Percentiles rank a stretch among this genome's conserved stretches.
These are phyloP conservation scores for Zygosaccharomyces pseudobailii DNA, from an alignment of 1,139 yeast genomes.

Conservation along the genomic window DNA sequence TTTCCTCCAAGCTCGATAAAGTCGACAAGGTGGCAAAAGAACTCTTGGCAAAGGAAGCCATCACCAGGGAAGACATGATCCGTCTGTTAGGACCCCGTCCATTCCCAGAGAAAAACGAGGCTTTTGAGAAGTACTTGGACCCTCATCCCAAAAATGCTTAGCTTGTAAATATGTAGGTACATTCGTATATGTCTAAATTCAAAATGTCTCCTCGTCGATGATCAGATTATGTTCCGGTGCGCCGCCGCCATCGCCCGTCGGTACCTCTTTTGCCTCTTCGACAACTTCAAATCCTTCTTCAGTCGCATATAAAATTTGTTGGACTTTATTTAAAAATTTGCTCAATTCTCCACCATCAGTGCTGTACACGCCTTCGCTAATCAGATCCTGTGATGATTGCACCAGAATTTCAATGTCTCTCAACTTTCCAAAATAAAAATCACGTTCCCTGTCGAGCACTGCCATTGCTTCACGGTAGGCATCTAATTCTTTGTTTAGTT, in stretches of 20 bases:
- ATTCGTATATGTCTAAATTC: constrained; percentile 1
- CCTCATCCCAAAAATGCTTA: constrained; percentile 15
- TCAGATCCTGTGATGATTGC: constrained; percentile 57
- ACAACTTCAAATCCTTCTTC: constrained; percentile 71
- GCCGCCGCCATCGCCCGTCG: constrained; percentile 1
- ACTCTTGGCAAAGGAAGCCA: constrained; percentile 73
- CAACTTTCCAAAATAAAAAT: constrained; percentile 83
- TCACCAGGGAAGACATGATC: constrained; percentile 88
- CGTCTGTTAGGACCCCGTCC: constrained; percentile 84
- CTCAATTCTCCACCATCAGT: constrained; percentile 31
- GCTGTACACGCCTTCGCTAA: constrained; percentile 38
- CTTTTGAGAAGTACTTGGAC: constrained; percentile 76
- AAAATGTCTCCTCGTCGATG: constrained; percentile 34
- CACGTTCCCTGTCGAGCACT: constrained; percentile 69
- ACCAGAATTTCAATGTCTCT: constrained; percentile 82
- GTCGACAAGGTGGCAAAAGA: constrained; percentile 86
- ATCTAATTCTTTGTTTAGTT: constrained; percentile 42
- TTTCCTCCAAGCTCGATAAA: constrained; percentile 64
- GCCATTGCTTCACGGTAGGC: constrained; percentile 52
- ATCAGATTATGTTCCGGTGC: constrained; percentile 26
- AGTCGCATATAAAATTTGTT: constrained; percentile 71
- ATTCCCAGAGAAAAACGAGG: constrained; percentile 84
- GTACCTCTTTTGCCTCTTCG: constrained; percentile 19
- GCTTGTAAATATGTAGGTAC: neutral
- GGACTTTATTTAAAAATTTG: constrained; percentile 56